Conservation (phyloP, 805 yeast genomes). For the Hanseniaspora singularis region DNA sequence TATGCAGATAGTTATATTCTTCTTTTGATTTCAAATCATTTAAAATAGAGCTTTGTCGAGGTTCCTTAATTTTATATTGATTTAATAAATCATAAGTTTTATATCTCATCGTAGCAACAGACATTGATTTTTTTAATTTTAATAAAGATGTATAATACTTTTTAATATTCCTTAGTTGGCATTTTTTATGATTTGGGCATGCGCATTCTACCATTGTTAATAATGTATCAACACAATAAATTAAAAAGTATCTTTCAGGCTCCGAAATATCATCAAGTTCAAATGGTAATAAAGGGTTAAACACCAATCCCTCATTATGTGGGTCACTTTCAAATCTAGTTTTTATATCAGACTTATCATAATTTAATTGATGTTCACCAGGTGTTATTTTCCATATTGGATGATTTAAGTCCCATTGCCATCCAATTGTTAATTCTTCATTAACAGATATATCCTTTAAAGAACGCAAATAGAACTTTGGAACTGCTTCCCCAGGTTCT, state of each 20-base stretch:
- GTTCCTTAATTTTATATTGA: conserved; percentile 22
- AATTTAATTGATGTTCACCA: conserved; percentile 26
- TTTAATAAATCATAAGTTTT: conserved; percentile 30
- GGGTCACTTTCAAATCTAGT: conserved; percentile 14
- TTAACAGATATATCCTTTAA: conserved; percentile 44
- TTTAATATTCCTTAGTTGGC: conserved; percentile 48
- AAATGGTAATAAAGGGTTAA: conserved; percentile 30
- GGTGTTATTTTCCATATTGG: conserved; percentile 51
- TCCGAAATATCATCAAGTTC: conserved; percentile 30
- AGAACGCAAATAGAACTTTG: conserved; percentile 49
- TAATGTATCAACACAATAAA: conserved; percentile 51
- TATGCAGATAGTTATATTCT: conserved; percentile 20
- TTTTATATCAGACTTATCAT: conserved; percentile 17
- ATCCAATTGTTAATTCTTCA: conserved; percentile 64
- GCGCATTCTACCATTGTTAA: conserved; percentile 55
- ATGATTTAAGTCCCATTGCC: conserved; percentile 82
- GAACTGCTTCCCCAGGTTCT: conserved; percentile 25
- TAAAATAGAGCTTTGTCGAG: conserved; percentile 25
- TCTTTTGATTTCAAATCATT: conserved; percentile 17
- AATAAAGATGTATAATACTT: conserved; percentile 49
- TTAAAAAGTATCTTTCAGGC: conserved; percentile 41
- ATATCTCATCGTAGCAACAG: conserved; percentile 26
- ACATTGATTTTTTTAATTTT: conserved; percentile 39
- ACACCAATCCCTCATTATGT: conserved; percentile 18
- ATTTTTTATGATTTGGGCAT: conserved; percentile 38